Percentiles rank a stretch among this genome's conserved stretches.
phyloP scores from a whole-genome alignment of 495 filamentous ascomycete genomes.

The Penicillium dipodomyicola region DNA sequence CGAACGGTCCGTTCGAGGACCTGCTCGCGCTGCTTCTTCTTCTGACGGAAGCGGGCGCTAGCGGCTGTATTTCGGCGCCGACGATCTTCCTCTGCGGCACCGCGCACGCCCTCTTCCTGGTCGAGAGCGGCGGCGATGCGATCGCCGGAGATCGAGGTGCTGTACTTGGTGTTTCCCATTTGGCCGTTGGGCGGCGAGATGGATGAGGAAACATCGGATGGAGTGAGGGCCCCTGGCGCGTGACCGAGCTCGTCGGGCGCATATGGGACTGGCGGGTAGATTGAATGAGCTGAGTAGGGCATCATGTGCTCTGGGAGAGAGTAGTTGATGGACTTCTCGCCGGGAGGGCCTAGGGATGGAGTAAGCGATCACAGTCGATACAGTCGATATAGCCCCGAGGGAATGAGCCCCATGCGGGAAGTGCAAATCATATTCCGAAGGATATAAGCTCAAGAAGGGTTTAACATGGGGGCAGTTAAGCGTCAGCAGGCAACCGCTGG shows the following conservation, averaged over 20 bases:
- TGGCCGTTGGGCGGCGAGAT: conserved; percentile 49
- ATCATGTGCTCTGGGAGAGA: conserved; percentile 45
- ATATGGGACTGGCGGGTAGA: conserved; percentile 49
- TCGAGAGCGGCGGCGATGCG: conserved; percentile 41
- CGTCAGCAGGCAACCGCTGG: conserved; percentile 13
- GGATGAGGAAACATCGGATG: conserved; percentile 48
- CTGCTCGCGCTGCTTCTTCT: conserved; percentile 99
- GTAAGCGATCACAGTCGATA: conserved; percentile 30
- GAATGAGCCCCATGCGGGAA: conserved; percentile 16
- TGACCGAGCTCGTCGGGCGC: conserved; percentile 43
- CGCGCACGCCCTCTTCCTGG: conserved; percentile 55
- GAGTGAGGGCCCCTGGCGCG: conserved; percentile 39
- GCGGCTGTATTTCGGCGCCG: conserved; percentile 95
- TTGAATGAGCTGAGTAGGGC: conserved; percentile 43
- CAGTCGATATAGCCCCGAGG: conserved; percentile 15
- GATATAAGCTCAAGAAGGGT: conserved; percentile 15
- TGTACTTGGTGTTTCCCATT: conserved; percentile 48
- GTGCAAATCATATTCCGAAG: conserved; percentile 22
- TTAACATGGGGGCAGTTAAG: conserved; percentile 15
- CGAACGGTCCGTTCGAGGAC: conserved; percentile 86
- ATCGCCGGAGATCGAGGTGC: conserved; percentile 45
- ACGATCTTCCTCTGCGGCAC: conserved; percentile 95
- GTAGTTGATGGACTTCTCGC: conserved; percentile 47
- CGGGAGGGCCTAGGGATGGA: conserved; percentile 24
- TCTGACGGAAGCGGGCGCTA: conserved; percentile 90